Evolutionary conservation across 2,329 filamentous ascomycete species (phyloP).

Genomic region (Didymella glomerata): DNA sequence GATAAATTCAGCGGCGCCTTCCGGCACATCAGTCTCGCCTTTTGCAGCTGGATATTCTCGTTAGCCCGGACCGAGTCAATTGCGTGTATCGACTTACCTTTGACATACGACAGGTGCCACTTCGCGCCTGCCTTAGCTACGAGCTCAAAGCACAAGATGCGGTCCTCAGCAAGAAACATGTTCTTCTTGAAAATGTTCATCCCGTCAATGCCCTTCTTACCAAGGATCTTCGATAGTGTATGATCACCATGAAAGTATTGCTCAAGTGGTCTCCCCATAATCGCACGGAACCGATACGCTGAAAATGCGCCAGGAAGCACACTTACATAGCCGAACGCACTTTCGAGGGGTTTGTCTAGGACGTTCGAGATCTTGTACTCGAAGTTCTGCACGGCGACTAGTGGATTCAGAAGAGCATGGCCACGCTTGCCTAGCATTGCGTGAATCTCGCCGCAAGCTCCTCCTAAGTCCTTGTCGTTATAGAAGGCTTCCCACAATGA

Average conservation of each 20-base stretch:
- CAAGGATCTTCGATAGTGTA: slow-evolving; percentile 73
- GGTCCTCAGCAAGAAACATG: slow-evolving; percentile 86
- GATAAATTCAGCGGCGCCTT: slow-evolving; percentile 94
- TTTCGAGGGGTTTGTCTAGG: not conserved
- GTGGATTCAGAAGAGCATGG: not conserved
- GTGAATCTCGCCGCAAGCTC: not conserved
- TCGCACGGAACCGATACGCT: not conserved
- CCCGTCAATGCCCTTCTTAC: slow-evolving; percentile 97
- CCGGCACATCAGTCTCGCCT: slow-evolving; percentile 95
- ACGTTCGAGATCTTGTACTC: not conserved
- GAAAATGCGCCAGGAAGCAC: not conserved
- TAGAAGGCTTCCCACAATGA: not conserved
- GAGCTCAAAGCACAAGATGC: slow-evolving; percentile 74
- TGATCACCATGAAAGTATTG: not conserved
- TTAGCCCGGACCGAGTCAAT: not conserved
- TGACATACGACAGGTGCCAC: slow-evolving; percentile 7
- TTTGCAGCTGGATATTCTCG: slow-evolving; percentile 81
- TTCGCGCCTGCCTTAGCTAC: slow-evolving; percentile 14
- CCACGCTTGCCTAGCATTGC: not conserved
- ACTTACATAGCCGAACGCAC: not conserved
- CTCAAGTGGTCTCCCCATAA: not conserved
- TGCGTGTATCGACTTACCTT: slow-evolving; percentile 1
- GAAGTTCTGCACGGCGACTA: not conserved
- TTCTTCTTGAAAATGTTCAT: slow-evolving; percentile 99
- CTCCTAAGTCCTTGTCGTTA: not conserved